Conservation (phyloP, 2,329 filamentous ascomycete genomes). For the Microdochium nivale region DNA sequence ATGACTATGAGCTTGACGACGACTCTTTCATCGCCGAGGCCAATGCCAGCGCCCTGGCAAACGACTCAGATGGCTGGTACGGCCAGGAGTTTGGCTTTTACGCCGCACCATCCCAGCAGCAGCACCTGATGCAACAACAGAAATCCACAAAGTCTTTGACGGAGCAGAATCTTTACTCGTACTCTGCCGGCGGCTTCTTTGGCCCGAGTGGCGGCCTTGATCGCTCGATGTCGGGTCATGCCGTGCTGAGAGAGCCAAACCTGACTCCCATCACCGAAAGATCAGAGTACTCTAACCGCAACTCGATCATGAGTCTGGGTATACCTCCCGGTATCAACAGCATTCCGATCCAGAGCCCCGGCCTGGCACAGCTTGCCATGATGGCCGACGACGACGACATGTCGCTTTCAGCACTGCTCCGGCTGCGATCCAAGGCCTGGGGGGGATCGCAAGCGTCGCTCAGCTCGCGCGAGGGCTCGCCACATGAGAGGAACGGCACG, state of each 20-base stretch:
- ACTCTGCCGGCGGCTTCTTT: constrained; percentile 82
- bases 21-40: constrained; percentile 91
- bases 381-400: constrained; percentile 61
- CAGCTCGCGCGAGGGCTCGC: constrained; percentile 37
- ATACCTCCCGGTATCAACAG: constrained; percentile 42
- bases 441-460: constrained; percentile 70
- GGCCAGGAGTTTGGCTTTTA: constrained; percentile 97
- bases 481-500: constrained; percentile 32
- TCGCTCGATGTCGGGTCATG: constrained; percentile 64
- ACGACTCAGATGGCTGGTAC: constrained; percentile 90
- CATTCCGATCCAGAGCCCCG: constrained; percentile 55
- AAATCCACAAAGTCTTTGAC: constrained; percentile 14
- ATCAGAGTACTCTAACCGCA: constrained; percentile 91
- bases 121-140: constrained; percentile 16
- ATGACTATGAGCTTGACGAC: constrained; percentile 66
- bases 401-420: constrained; percentile 63
- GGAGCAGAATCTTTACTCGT: constrained; percentile 40
- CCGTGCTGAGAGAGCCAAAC: constrained; percentile 76
- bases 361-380: constrained; percentile 68
- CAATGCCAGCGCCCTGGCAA: constrained; percentile 86
- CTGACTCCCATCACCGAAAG: constrained; percentile 93
- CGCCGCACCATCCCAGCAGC: constrained; percentile 44
- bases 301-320: constrained; percentile 72
- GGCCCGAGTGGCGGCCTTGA: constrained; percentile 59
- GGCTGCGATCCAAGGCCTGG: constrained; percentile 67